Evolutionary conservation across 2,329 filamentous ascomycete genomes (phyloP), one percentile per base, ranked within the genome.

Genomic region (Cladosporium sp.): DNA sequence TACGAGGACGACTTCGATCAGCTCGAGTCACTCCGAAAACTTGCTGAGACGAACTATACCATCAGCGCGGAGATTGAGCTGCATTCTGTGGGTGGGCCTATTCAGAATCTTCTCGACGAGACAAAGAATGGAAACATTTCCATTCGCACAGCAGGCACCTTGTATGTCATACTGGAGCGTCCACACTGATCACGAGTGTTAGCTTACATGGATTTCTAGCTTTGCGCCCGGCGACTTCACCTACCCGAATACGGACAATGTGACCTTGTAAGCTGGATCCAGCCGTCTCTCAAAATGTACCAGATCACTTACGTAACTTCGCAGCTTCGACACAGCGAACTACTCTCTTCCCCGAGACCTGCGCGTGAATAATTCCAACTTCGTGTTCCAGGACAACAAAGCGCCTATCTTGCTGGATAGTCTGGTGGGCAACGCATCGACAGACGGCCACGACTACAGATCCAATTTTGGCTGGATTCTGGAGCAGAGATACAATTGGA

Each of bases 381-480:
- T 46, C 34, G 34, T 42, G 5, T 59, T 52, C 38, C n/a, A 31
- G 5, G 49, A 59, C 16, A 46, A 53, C 43, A 42, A 46, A 3
- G 46, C 54, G 16, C 52, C 55, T n/a, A 40, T 10, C 3, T 31
- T 55, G 9, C 42, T 59, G n/a, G 55, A 59, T 14, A 48, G 41
- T 11, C 45, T 52, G 11, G 54, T 50, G 9, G 54, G 43, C 9
- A 45, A 56, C 9, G 22, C 10, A 6, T 56, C 56, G 0, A 10
- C 45, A 28, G 54, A 59, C 37, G 58, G 58, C 4, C 58, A 54
- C 46, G 58, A 59, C 46, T 55, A 58, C 32, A 50, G 58, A 9
- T 54, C 53, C 28, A 56, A 59, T 35, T 58, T 59, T 44, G 19
- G 52, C 31, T 59, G 58, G 56, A 54, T 59, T 16, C 31, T 59